These are phyloP conservation scores for Nicotiana knightiana DNA, from an alignment of 257 asterid species.

Conservation along the genomic window DNA sequence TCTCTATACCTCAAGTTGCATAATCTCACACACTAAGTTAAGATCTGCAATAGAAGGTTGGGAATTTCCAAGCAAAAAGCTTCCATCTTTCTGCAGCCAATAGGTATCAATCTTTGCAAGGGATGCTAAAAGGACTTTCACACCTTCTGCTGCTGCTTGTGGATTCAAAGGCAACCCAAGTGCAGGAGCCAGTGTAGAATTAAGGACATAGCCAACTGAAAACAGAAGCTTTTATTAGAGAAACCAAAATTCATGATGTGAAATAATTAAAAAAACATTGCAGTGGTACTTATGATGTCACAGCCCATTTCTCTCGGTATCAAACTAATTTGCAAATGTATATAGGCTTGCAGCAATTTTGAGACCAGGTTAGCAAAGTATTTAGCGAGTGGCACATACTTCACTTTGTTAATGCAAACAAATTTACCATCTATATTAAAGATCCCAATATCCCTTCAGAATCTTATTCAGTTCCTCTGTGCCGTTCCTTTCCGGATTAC, in stretches of 20 bases:
- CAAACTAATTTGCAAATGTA: too few species aligned
- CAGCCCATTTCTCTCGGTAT: neutral
- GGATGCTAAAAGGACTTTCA: conserved; percentile 57
- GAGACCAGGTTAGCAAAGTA: too few species aligned
- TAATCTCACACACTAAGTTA: conserved; percentile 77
- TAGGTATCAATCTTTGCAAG: conserved; percentile 51
- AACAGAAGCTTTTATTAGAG: conserved; percentile 12
- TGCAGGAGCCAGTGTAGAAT: conserved; percentile 53
- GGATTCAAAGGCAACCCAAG: conserved; percentile 62
- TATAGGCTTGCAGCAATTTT: too few species aligned
- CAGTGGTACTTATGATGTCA: neutral
- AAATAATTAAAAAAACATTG: neutral
- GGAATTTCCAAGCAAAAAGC: conserved; percentile 59
- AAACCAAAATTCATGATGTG: neutral
- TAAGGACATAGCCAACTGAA: conserved; percentile 48
- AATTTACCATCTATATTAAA: neutral
- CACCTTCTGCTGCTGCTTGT: conserved; percentile 63
- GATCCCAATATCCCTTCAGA: neutral
- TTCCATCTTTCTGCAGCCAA: conserved; percentile 72
- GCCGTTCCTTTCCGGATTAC: too few species aligned
- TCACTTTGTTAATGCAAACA: neutral
- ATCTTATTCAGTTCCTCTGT: neutral
- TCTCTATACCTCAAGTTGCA: conserved; percentile 77
- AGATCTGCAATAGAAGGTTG: conserved; percentile 93
- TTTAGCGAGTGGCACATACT: neutral